Percentiles rank a stretch among this genome's conserved stretches.
Conservation (phyloP, 2,329 filamentous ascomycete species). For the Seiridium cupressi region DNA sequence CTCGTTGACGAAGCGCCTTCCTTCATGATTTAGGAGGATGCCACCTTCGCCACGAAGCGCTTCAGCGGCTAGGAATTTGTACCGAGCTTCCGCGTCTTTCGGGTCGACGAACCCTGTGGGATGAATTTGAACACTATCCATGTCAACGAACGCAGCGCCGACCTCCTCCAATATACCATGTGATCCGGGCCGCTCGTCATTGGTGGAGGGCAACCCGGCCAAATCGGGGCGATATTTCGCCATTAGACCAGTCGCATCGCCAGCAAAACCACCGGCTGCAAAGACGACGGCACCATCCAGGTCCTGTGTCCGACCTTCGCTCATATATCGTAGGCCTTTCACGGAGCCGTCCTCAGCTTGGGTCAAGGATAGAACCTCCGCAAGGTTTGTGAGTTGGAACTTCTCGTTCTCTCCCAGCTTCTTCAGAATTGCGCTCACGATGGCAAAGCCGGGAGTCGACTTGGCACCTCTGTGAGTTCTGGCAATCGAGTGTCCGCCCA, state of each 20-base stretch:
- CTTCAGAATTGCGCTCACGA: conserved; percentile 53
- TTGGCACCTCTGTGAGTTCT: conserved; percentile 58
- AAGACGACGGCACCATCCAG: conserved; percentile 57
- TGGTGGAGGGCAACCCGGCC: conserved; percentile 59
- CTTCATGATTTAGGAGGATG: conserved; percentile 45
- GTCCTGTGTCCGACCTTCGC: conserved; percentile 32
- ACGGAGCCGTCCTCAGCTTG: conserved; percentile 29
- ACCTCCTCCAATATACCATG: conserved; percentile 41
- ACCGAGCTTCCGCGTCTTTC: conserved; percentile 36
- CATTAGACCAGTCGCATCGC: conserved; percentile 57
- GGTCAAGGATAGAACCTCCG: conserved; percentile 52
- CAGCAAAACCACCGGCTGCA: conserved; percentile 60
- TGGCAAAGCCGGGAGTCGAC: conserved; percentile 55
- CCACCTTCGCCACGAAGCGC: conserved; percentile 62
- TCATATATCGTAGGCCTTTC: conserved; percentile 50
- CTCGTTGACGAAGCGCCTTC: conserved; percentile 61
- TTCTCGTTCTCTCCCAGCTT: conserved; percentile 44
- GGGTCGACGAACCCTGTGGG: conserved; percentile 64
- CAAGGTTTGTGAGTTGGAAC: conserved; percentile 51
- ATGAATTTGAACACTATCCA: conserved; percentile 61
- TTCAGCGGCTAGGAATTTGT: conserved; percentile 65
- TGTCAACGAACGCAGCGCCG: conserved; percentile 45
- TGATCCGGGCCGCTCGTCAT: conserved; percentile 55
- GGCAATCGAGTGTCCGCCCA: conserved; percentile 57
- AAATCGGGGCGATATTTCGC: conserved; percentile 58